Conservation (phyloP, 1,284 basidiomycete genomes). For the Pseudozyma pruni region DNA sequence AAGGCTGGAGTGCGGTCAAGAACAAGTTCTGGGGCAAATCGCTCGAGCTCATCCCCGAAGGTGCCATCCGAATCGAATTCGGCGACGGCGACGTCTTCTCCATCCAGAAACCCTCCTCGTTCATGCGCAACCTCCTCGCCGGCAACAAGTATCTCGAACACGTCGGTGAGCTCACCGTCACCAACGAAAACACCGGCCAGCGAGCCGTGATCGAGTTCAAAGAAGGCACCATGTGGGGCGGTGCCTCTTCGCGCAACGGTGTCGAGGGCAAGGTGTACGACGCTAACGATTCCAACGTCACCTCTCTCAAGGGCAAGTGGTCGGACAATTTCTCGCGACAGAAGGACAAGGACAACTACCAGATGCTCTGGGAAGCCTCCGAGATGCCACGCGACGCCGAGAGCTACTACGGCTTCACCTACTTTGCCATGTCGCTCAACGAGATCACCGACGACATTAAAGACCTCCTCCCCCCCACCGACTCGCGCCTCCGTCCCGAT, state of each 20-base stretch:
- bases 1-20: conserved; percentile 62
- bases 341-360: conserved; percentile 61
- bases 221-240: conserved; percentile 65
- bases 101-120: conserved; percentile 61
- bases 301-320: conserved; percentile 62
- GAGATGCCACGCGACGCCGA: conserved; percentile 61
- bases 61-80: conserved; percentile 54
- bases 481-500: conserved; percentile 86
- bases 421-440: conserved; percentile 67
- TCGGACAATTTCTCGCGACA: conserved; percentile 55
- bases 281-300: conserved; percentile 51
- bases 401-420: conserved; percentile 67
- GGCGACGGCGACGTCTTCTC: conserved; percentile 61
- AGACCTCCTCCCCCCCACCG: conserved; percentile 79
- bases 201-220: conserved; percentile 63
- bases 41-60: conserved; percentile 66
- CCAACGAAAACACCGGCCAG: conserved; percentile 57
- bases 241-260: conserved; percentile 52
- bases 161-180: conserved; percentile 64
- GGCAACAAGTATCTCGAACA: conserved; percentile 68
- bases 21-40: conserved; percentile 68
- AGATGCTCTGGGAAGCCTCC: conserved; percentile 63
- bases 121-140: conserved; percentile 66
- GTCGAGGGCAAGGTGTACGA: conserved; percentile 62
- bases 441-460: conserved; percentile 72